Evolutionary conservation across 768 basidiomycete species (phyloP).

Genomic region (Stropharia rugosoannulata): DNA sequence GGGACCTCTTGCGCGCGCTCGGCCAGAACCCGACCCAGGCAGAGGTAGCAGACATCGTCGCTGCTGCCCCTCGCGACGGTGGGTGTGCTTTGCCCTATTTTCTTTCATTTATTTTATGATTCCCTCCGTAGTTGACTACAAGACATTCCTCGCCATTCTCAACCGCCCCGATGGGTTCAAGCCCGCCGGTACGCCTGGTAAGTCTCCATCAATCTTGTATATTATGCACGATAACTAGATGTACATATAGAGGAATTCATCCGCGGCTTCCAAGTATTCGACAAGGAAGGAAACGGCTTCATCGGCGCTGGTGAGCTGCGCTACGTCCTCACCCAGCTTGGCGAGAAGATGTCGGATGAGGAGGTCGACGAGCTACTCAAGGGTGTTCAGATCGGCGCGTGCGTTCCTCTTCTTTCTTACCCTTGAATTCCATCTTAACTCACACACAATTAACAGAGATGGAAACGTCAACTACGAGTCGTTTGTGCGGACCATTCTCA

Average conservation of each 20-base stretch:
- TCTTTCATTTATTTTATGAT: neutral
- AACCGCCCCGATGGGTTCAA: slow-evolving; percentile 97
- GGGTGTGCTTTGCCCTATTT: slow-evolving; percentile 9
- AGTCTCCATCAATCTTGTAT: slow-evolving; percentile 19
- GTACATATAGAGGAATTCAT: slow-evolving; percentile 90
- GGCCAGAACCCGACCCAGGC: slow-evolving; percentile 99
- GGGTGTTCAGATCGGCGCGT: slow-evolving; percentile 90
- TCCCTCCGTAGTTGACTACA: slow-evolving; percentile 78
- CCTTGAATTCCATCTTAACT: slow-evolving; percentile 8
- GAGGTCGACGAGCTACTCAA: slow-evolving; percentile 98
- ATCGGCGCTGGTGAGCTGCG: slow-evolving; percentile 90
- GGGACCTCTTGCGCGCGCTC: slow-evolving; percentile 89
- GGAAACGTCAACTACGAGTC: slow-evolving; percentile 98
- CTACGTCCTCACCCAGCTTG: slow-evolving; percentile 93
- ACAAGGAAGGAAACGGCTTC: slow-evolving; percentile 92
- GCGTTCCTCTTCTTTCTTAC: slow-evolving; percentile 33
- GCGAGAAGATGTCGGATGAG: slow-evolving; percentile 97
- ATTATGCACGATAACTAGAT: neutral
- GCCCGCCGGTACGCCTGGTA: slow-evolving; percentile 93
- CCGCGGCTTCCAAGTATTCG: slow-evolving; percentile 98
- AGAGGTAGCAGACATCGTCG: slow-evolving; percentile 86
- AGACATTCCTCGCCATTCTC: slow-evolving; percentile 85
- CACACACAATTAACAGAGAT: slow-evolving; percentile 51
- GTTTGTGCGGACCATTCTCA: slow-evolving; percentile 92
- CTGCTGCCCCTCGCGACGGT: slow-evolving; percentile 77